Base-by-base conservation (phyloP, 495 filamentous ascomycete species). In the Evernia prunastri region DNA sequence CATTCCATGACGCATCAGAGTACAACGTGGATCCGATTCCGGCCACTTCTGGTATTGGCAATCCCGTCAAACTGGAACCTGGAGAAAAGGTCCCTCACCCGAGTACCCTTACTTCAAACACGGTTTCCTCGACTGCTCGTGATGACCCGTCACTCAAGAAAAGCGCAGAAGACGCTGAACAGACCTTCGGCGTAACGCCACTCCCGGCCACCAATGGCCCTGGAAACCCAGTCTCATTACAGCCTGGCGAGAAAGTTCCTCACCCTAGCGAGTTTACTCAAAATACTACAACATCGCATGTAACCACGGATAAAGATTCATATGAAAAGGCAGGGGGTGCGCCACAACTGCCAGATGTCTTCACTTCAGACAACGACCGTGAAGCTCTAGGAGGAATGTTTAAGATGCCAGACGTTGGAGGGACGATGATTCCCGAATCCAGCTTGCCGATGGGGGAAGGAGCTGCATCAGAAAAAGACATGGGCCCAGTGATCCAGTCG, bases 341-440 rank as follows among this genome's bases (percentile, higher is more conserved):
- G 53, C 74, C 81, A 31, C 71, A 80, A n/a, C 72, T 80, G 37
- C 76, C 82, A 23, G 70, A 71, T 25, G 75, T 80, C 35, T 72
- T 78, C 53, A 80, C 75, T 39, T 76, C 79, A 43, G 68, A 77
- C 59, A 71, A 67, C 57, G 75, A 79, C 64, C 70, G 76, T 39
- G 80, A 78, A 56, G 68, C 70, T 17, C 76, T 80, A 45, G 81
- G 84, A 57, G 79, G 60, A 78, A 80, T 63, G 74, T 86, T 88
- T 57, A 76, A 79, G 40, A 74, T 91, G 47, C 87, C 89, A 20
- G 79, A 82, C n/a, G 73, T 87, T 43, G 78, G 81, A 18, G 79
- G 76, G 39, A 86, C 82, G 73, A 75, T 89, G 77, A 93, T 94
- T 67, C 91, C 91, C 13, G 91, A 96, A 76, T 94, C 91, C 29